Percentiles rank a stretch among this genome's conserved stretches.
phyloP scores from a whole-genome alignment of 192 early-diverging fungal species.

The Borealophlyctis nickersoniae region DNA sequence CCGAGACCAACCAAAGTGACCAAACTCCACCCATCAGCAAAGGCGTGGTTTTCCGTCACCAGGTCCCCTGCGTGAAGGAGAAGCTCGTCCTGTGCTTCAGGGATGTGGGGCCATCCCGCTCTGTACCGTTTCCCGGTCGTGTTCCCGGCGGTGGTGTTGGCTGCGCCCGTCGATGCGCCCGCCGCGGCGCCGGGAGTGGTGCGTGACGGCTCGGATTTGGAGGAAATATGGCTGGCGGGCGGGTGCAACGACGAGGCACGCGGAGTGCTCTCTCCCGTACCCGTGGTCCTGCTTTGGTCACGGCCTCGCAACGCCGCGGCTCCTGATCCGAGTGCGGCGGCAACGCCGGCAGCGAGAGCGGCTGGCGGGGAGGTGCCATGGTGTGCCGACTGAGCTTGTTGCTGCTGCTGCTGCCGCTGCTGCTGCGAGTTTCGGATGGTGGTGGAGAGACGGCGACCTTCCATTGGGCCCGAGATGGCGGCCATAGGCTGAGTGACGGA shows the following conservation, averaged over 20 bases:
- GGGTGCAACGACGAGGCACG: background rate
- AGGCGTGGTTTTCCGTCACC: constrained; percentile 18
- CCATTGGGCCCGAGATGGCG: background rate
- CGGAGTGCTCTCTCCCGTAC: background rate
- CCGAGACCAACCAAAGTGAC: no score
- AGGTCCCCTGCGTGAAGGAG: constrained; percentile 17
- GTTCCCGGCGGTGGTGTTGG: background rate
- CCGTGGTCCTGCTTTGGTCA: background rate
- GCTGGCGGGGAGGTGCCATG: no score
- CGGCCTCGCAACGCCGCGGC: background rate
- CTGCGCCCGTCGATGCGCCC: background rate
- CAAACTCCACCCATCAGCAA: constrained; percentile 31
- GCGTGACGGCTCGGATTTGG: background rate
- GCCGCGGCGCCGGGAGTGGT: background rate
- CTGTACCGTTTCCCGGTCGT: constrained; percentile 9
- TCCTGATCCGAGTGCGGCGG: background rate
- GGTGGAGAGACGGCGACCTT: background rate
- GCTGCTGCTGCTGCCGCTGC: background rate
- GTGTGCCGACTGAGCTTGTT: background rate
- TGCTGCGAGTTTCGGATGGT: background rate
- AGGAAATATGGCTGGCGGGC: background rate
- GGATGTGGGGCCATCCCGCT: constrained; percentile 13
- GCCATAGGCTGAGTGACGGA: no score
- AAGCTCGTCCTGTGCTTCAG: constrained; percentile 20
- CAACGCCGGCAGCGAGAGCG: background rate